These are phyloP conservation scores for Arabis hirsuta DNA, from an alignment of 345 rosid genomes.

Conservation along the genomic window DNA sequence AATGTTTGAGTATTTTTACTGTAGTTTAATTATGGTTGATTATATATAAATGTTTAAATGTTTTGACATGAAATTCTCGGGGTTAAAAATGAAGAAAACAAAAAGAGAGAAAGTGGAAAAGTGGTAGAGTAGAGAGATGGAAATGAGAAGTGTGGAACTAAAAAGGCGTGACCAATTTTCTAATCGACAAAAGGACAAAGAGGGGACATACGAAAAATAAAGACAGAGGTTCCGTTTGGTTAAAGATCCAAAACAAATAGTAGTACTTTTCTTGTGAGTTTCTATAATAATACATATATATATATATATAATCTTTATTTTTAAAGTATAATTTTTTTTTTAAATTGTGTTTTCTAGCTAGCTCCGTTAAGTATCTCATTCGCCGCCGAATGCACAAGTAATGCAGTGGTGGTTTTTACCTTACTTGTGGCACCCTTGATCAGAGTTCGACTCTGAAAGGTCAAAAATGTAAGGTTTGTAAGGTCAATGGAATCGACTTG, in stretches of 20 bases:
- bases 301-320: not conserved
- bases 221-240: conserved; percentile 43
- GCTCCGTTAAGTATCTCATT: not conserved
- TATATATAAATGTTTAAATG: too few species aligned
- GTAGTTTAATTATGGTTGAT: too few species aligned
- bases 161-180: conserved; percentile 37
- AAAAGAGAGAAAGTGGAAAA: not conserved
- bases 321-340: too few species aligned
- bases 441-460: too few species aligned
- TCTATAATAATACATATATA: not conserved
- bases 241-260: conserved; percentile 20
- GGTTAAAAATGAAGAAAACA: not conserved
- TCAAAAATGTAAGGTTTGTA: too few species aligned
- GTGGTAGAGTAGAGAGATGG: not conserved
- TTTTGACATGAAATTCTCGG: too few species aligned
- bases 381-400: too few species aligned
- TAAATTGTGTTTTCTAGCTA: not conserved
- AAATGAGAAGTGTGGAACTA: conserved; percentile 26
- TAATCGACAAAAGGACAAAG: conserved; percentile 30
- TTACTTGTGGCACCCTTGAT: too few species aligned
- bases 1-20: too few species aligned
- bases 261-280: conserved; percentile 36
- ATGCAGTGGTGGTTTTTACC: too few species aligned
- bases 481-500: too few species aligned
- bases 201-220: conserved; percentile 19